A percentile compares a stretch with the other conserved stretches of the same genome.
These are phyloP conservation scores for Sarocladium oryzae DNA, from an alignment of 2,329 filamentous ascomycete species.

Conservation along the genomic window DNA sequence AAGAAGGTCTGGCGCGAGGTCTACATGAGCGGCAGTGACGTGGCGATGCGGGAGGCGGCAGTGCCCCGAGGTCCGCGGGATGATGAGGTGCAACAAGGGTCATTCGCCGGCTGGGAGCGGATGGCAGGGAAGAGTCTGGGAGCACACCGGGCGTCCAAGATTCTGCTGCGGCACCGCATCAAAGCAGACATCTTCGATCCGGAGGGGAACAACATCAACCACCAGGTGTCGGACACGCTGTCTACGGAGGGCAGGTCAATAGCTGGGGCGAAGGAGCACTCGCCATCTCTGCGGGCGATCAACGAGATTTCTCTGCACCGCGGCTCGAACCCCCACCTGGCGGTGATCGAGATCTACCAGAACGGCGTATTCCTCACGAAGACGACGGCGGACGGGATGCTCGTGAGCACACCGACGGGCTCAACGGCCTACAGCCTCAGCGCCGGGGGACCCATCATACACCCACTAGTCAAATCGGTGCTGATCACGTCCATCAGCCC, in stretches of 20 bases:
- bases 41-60: slow-evolving; percentile 38
- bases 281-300: slow-evolving; percentile 61
- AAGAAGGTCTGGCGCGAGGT: slow-evolving; percentile 89
- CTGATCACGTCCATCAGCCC: slow-evolving; percentile 93
- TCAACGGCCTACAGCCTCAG: slow-evolving; percentile 95
- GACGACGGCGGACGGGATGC: slow-evolving; percentile 90
- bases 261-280: slow-evolving; percentile 27
- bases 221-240: slow-evolving; percentile 38
- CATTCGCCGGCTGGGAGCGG: slow-evolving; percentile 56
- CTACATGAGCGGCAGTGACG: slow-evolving; percentile 67
- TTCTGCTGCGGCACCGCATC: slow-evolving; percentile 79
- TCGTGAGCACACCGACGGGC: slow-evolving; percentile 88
- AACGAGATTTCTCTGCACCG: slow-evolving; percentile 95
- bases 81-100: slow-evolving; percentile 12
- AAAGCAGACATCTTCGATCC: slow-evolving; percentile 78
- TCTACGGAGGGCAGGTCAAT: slow-evolving; percentile 39
- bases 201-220: slow-evolving; percentile 54
- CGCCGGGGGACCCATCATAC: slow-evolving; percentile 86
- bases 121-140: slow-evolving; percentile 79
- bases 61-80: slow-evolving; percentile 23
- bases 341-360: slow-evolving; percentile 85
- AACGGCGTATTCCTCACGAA: slow-evolving; percentile 87
- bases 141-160: slow-evolving; percentile 63
- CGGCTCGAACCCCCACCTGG: slow-evolving; percentile 81
- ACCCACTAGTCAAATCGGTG: slow-evolving; percentile 82